phyloP scores from a whole-genome alignment of 2,329 filamentous ascomycete genomes.

The Phyllosticta citrichinensis region DNA sequence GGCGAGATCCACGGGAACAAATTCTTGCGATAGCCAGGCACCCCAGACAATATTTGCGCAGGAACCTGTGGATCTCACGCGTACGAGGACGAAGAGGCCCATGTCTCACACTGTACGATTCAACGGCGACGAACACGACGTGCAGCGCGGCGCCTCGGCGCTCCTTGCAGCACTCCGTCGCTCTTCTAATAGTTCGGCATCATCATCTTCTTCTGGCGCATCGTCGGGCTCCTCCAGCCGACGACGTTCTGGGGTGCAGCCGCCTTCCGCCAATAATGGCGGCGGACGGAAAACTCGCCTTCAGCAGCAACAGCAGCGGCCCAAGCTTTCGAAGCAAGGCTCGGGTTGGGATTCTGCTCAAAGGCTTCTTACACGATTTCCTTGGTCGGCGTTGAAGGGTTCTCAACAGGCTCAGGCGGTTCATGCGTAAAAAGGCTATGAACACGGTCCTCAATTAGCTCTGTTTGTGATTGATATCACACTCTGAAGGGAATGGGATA shows the following conservation, averaged over 20 bases:
- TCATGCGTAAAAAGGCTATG: slow-evolving; percentile 5
- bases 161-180: neutral
- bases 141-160: neutral
- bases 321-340: slow-evolving; percentile 8
- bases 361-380: slow-evolving; percentile 11
- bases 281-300: neutral
- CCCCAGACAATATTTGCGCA: slow-evolving; percentile 4
- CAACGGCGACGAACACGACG: neutral
- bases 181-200: neutral
- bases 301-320: neutral
- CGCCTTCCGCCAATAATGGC: neutral
- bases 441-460: neutral
- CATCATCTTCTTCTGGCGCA: slow-evolving; percentile 2
- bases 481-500: neutral
- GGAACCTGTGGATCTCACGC: slow-evolving; percentile 10
- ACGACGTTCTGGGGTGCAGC: neutral
- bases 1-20: slow-evolving; percentile 37
- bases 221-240: slow-evolving; percentile 3
- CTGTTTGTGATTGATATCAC: neutral
- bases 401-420: slow-evolving; percentile 10
- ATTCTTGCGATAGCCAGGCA: slow-evolving; percentile 5
- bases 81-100: slow-evolving; percentile 4
- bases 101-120: slow-evolving; percentile 5
- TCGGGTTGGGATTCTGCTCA: slow-evolving; percentile 11
- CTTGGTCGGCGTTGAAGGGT: slow-evolving; percentile 11